These are phyloP conservation scores for Polytrichum commune DNA, from an alignment of 225 moss, liverwort and hornwort species.

Conservation along the genomic window DNA sequence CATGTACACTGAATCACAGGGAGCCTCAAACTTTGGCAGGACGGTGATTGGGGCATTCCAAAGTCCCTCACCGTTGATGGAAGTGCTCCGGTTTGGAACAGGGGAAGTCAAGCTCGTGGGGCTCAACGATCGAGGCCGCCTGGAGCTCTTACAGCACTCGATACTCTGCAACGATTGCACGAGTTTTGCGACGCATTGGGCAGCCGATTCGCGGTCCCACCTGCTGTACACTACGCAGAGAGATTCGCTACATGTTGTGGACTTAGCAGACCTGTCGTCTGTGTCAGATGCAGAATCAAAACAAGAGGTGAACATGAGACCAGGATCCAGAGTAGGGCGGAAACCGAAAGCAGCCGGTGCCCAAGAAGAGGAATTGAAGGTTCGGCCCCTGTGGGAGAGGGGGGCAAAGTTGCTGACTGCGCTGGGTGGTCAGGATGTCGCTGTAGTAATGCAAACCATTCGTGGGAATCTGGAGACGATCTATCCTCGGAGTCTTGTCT, in stretches of 20 bases:
- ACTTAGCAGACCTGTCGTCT: slow-evolving; percentile 45
- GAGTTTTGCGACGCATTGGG: slow-evolving; percentile 66
- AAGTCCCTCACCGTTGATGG: slow-evolving; percentile 79
- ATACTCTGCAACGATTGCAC: slow-evolving; percentile 71
- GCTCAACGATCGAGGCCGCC: slow-evolving; percentile 57
- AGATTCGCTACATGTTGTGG: slow-evolving; percentile 78
- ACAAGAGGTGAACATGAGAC: slow-evolving; percentile 53
- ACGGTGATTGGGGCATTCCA: slow-evolving; percentile 52
- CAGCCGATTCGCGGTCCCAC: slow-evolving; percentile 48
- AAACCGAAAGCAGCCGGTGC: slow-evolving; percentile 40
- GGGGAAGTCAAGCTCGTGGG: slow-evolving; percentile 54
- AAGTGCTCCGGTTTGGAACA: slow-evolving; percentile 24
- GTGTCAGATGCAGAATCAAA: slow-evolving; percentile 41
- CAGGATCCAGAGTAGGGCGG: slow-evolving; percentile 33
- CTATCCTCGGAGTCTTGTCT: slow-evolving; percentile 82
- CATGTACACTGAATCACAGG: slow-evolving; percentile 49
- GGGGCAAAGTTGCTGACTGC: slow-evolving; percentile 74
- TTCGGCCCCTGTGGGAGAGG: slow-evolving; percentile 97
- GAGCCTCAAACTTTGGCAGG: slow-evolving; percentile 29
- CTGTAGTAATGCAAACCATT: slow-evolving; percentile 79
- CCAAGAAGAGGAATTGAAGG: slow-evolving; percentile 57
- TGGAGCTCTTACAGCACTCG: slow-evolving; percentile 59
- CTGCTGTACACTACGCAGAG: slow-evolving; percentile 80
- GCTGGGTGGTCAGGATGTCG: slow-evolving; percentile 72
- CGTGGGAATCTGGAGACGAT: slow-evolving; percentile 96